Evolutionary conservation across 2,329 filamentous ascomycete genomes (phyloP).

Genomic region (Phialemonium atrogriseum): DNA sequence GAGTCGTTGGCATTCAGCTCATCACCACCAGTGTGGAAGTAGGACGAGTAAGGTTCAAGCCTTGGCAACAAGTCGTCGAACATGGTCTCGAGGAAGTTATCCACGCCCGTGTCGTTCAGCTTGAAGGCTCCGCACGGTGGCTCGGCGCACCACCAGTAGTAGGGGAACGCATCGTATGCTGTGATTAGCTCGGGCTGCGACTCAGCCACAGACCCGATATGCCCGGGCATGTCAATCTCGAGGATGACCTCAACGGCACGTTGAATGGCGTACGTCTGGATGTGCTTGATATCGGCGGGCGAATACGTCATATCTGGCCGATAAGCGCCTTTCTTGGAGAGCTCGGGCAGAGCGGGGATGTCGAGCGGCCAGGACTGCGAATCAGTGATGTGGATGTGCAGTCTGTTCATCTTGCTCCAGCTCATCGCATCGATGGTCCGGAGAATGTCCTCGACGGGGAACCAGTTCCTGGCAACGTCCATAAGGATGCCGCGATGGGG

Average conservation of each 20-base stretch:
- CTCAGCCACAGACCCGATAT: slow-evolving; percentile 60
- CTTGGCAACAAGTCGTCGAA: slow-evolving; percentile 72
- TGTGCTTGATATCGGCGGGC: slow-evolving; percentile 50
- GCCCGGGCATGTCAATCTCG: slow-evolving; percentile 76
- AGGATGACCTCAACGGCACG: slow-evolving; percentile 65
- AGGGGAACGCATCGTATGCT: slow-evolving; percentile 50
- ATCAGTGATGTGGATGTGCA: slow-evolving; percentile 77
- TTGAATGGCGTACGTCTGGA: slow-evolving; percentile 63
- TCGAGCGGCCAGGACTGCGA: slow-evolving; percentile 81
- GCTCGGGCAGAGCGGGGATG: slow-evolving; percentile 63
- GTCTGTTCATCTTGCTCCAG: slow-evolving; percentile 75
- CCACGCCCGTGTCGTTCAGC: slow-evolving; percentile 64
- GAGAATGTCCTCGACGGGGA: slow-evolving; percentile 57
- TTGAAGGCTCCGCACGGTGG: slow-evolving; percentile 64
- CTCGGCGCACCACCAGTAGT: slow-evolving; percentile 51
- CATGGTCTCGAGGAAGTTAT: slow-evolving; percentile 62
- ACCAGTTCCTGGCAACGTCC: slow-evolving; percentile 68
- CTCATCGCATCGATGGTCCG: slow-evolving; percentile 68
- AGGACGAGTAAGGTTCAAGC: slow-evolving; percentile 56
- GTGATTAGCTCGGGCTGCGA: slow-evolving; percentile 65
- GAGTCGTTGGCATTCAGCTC: slow-evolving; percentile 76
- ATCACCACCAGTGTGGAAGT: slow-evolving; percentile 85
- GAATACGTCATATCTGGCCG: slow-evolving; percentile 58
- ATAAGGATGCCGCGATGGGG: slow-evolving; percentile 71
- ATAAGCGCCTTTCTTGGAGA: slow-evolving; percentile 69